Percentiles rank a stretch among this genome's conserved stretches.
Evolutionary conservation across 306 rosid genomes (phyloP).

Genomic region (Lathyrus sativus): DNA sequence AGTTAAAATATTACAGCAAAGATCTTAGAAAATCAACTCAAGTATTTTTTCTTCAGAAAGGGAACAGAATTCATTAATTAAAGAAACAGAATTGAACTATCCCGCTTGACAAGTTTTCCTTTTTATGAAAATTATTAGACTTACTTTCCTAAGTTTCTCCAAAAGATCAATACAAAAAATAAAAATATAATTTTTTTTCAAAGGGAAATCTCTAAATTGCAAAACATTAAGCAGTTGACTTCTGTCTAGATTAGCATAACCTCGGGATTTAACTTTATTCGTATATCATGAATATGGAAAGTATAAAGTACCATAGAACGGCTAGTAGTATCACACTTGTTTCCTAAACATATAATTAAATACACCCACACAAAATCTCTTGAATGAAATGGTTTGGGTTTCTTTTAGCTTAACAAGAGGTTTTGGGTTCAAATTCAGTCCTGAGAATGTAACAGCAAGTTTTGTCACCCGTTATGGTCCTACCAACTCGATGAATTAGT

Average conservation of each 20-base stretch:
- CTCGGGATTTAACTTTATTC: slow-evolving; percentile 3
- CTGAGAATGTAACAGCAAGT: not conserved
- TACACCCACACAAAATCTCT: not conserved
- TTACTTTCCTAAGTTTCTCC: slow-evolving; percentile 15
- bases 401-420: not conserved
- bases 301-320: slow-evolving; percentile 10
- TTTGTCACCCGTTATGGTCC: not conserved
- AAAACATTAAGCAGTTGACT: slow-evolving; percentile 25
- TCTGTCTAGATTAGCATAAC: not conserved
- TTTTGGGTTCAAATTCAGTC: not conserved
- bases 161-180: slow-evolving; percentile 24
- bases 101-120: not conserved
- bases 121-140: slow-evolving; percentile 12
- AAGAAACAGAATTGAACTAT: slow-evolving; percentile 11
- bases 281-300: slow-evolving; percentile 6
- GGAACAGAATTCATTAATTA: slow-evolving; percentile 20
- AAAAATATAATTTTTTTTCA: not conserved
- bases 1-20: not conserved
- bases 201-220: slow-evolving; percentile 27
- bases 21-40: slow-evolving; percentile 22
- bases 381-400: not conserved
- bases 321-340: slow-evolving; percentile 18
- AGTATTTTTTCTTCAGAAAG: not conserved
- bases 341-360: slow-evolving; percentile 27
- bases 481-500: not conserved